phyloP scores from a whole-genome alignment of 1,284 basidiomycete genomes.

The Rugiboletus extremiorientalis region DNA sequence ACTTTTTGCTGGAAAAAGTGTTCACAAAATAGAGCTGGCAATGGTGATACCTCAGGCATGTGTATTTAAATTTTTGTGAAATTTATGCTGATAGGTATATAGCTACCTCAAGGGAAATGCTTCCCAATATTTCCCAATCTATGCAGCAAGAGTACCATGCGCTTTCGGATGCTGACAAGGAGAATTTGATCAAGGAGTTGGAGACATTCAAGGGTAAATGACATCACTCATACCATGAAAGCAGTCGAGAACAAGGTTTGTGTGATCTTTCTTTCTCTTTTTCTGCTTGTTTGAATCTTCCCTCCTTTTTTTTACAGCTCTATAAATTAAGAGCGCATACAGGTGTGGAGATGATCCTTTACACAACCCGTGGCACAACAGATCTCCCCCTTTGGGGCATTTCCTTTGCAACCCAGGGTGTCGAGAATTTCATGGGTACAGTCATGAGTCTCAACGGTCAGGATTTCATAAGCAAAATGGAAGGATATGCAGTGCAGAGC shows the following conservation, averaged over 20 bases:
- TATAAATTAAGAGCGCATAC: background rate
- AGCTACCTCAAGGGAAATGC: no score
- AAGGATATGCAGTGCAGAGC: constrained; percentile 12
- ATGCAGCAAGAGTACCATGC: no score
- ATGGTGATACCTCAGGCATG: no score
- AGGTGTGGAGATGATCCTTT: constrained; percentile 3
- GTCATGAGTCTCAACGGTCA: constrained; percentile 3
- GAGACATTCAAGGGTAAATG: background rate
- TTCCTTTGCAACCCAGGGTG: constrained; percentile 2
- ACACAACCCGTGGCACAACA: background rate
- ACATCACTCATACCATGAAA: background rate
- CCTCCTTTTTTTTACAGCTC: background rate
- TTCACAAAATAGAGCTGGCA: no score
- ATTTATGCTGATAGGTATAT: no score
- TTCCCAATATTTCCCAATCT: no score
- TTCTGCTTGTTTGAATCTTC: no score
- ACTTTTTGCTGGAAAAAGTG: no score
- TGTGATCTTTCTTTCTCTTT: no score
- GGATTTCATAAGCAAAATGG: constrained; percentile 8
- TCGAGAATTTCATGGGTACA: constrained; percentile 4
- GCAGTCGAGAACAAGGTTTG: background rate
- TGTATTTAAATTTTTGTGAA: no score
- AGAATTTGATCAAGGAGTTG: no score
- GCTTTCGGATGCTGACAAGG: no score
- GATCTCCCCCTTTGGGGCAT: background rate